phyloP scores from a whole-genome alignment of 768 basidiomycete species.

The Rhizopogon vinicolor region DNA sequence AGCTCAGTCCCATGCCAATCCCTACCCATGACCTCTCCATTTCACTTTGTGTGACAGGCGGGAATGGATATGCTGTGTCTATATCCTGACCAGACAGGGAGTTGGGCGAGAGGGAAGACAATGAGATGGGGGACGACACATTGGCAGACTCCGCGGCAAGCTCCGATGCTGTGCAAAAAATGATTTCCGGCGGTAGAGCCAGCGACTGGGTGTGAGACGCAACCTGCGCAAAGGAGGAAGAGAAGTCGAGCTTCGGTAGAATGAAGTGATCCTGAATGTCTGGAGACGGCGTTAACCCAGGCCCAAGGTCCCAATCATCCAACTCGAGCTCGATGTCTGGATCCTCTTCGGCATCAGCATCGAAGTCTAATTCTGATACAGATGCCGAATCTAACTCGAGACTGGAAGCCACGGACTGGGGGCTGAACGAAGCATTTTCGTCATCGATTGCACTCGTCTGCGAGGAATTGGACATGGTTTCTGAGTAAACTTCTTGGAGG shows the following conservation, averaged over 20 bases:
- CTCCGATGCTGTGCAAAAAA: slow-evolving; percentile 21
- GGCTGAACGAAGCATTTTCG: background rate
- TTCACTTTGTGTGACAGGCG: background rate
- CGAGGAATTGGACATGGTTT: background rate
- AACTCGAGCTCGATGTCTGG: background rate
- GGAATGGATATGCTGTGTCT: background rate
- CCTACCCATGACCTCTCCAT: slow-evolving; percentile 16
- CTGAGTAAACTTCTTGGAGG: slow-evolving; percentile 48
- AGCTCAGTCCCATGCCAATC: slow-evolving; percentile 10
- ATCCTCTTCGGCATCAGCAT: background rate
- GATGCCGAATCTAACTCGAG: slow-evolving; percentile 5
- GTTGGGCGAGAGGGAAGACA: background rate
- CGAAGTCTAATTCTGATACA: slow-evolving; percentile 5
- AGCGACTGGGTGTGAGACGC: background rate
- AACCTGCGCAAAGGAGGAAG: slow-evolving; percentile 36
- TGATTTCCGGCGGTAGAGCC: slow-evolving; percentile 7
- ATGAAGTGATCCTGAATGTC: slow-evolving; percentile 68
- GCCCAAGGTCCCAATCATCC: slow-evolving; percentile 4
- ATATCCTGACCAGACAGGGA: background rate
- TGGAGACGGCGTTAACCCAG: slow-evolving; percentile 8
- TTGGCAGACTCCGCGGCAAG: slow-evolving; percentile 8
- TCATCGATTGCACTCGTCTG: slow-evolving; percentile 1
- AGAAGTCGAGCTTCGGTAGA: slow-evolving; percentile 74
- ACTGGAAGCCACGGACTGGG: slow-evolving; percentile 1
- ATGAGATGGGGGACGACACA: background rate